Percentiles rank a stretch among this genome's conserved stretches.
Conservation (phyloP, 2,329 filamentous ascomycete species). For the Colletotrichum sp. region DNA sequence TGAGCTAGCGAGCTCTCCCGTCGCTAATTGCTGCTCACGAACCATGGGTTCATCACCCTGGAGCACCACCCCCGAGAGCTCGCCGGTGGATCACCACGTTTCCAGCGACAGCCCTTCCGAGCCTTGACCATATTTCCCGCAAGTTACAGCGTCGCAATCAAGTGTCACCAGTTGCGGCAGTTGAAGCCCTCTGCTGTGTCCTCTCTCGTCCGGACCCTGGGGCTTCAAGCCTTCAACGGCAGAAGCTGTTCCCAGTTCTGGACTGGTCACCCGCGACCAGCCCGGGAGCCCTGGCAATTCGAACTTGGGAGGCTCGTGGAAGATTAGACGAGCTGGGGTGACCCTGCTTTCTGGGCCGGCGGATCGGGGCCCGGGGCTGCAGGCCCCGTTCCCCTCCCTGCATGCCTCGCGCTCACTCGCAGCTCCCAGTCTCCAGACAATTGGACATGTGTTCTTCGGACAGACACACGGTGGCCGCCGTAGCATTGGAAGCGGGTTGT, state of each 20-base stretch:
- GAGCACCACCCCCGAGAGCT: neutral
- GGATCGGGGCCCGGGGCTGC: constrained; percentile 11
- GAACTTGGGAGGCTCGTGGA: constrained; percentile 1
- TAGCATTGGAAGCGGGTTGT: constrained; percentile 3
- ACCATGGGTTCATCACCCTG: constrained; percentile 1
- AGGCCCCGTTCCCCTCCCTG: neutral
- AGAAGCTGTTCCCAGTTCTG: constrained; percentile 11
- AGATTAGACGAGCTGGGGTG: constrained; percentile 20
- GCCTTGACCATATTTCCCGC: neutral
- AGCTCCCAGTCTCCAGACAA: neutral
- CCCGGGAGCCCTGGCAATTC: constrained; percentile 7
- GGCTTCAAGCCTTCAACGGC: neutral
- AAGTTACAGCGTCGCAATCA: constrained; percentile 16
- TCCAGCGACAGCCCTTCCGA: constrained; percentile 1
- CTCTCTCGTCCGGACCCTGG: constrained; percentile 1
- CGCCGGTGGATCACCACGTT: constrained; percentile 10
- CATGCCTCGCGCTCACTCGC: neutral
- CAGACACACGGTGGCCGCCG: neutral
- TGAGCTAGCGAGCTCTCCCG: neutral
- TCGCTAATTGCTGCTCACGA: neutral
- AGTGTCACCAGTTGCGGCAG: constrained; percentile 10
- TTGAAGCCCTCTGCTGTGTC: neutral
- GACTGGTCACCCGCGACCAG: neutral
- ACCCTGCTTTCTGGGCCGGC: constrained; percentile 11
- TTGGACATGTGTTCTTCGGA: constrained; percentile 14